Evolutionary conservation across 768 basidiomycete species (phyloP), one percentile per base, ranked within the genome.

Genomic region (Cubamyces sp.): DNA sequence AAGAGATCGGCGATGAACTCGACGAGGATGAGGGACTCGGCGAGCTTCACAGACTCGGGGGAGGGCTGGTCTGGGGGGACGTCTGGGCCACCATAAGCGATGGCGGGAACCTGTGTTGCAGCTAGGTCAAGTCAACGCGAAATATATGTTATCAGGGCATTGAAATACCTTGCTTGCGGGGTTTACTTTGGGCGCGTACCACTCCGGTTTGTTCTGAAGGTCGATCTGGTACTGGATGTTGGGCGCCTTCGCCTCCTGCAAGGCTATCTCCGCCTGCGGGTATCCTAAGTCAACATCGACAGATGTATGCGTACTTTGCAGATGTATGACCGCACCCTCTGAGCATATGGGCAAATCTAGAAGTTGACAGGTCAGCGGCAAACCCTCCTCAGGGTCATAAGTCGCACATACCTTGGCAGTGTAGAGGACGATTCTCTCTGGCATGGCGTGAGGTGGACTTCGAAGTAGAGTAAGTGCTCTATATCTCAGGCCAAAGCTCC

Each of bases 111-210:
- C 84, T 84, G 49, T 8, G 15, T 15, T 26, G 11, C 30, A 30
- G 8, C 21, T 23, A 34, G n/a, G 6, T n/a, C 11, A 40, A 23
- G 9, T 28, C 18, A 3, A 18, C 25, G 19, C 2, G 3, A 1
- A 7, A 21, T 14, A 19, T 7, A 25, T 23, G 41, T 19, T 12
- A 46, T 3, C 7, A 28, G 16, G 16, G 26, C 43, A 12, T 40
- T 16, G 14, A 40, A 55, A 21, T n/a, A 85, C 87, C 81, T 88
- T 89, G 74, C 82, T 82, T 0, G 82, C 86, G 1, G 84, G 84
- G 72, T 90, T 90, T 40, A 90, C 82, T 61, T 84, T 79, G 0
- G 82, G 79, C 0, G 82, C 82, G 68, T 87, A 88, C 88, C 87
- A 89, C 52, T 80, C 82, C 0, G 88, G 87, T 73, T 90, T 90